Base-by-base conservation (phyloP, 163 green algal genomes). In the Coccomyxa subellipsoidea region DNA sequence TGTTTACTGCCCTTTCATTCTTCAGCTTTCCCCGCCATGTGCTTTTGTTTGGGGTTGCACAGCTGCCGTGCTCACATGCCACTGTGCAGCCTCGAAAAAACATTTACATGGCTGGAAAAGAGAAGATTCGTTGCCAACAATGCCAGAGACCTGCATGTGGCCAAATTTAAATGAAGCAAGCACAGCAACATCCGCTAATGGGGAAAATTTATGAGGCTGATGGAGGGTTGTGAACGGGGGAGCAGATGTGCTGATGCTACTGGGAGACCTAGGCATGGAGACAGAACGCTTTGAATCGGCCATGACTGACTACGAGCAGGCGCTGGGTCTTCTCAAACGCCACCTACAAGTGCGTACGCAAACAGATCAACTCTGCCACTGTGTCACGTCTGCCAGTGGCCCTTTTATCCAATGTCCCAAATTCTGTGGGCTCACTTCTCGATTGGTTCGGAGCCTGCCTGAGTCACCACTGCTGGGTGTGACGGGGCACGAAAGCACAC, bases 201-300 rank as follows among this genome's bases (percentile, higher is more conserved):
- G 47, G 23, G 15, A 59, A 8, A 59, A 7, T 21, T 27, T 59
- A 59, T 59, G 21, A n/a, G n/a, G n/a, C n/a, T n/a, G n/a, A n/a
- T n/a, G n/a, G n/a, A n/a, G 47, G 4, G 5, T 59, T 59, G 47
- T 59, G 69, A n/a, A n/a, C 66, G 66, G 66, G n/a, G 69, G 32
- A 72, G 59, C 88, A 90, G 89, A 94, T n/a, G 90, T 94, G 66
- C 88, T 94, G 66, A 39, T 87, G 47, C 83, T 89, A 39, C 87
- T 96, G 69, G 92, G 84, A 7, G 93, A 96, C 71, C 81, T 96
- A 18, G 91, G 82, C 76, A 84, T 90, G 77, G 93, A 96, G 83
- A 87, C 90, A 38, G 89, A 92, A 59, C 85, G 88, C 72, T 96
- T 94, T 81, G 89, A 88, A 4, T 81, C 80, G 1, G 87, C 89